phyloP scores from a whole-genome alignment of 805 yeast species.

The Teunomyces lycoperdinae region DNA sequence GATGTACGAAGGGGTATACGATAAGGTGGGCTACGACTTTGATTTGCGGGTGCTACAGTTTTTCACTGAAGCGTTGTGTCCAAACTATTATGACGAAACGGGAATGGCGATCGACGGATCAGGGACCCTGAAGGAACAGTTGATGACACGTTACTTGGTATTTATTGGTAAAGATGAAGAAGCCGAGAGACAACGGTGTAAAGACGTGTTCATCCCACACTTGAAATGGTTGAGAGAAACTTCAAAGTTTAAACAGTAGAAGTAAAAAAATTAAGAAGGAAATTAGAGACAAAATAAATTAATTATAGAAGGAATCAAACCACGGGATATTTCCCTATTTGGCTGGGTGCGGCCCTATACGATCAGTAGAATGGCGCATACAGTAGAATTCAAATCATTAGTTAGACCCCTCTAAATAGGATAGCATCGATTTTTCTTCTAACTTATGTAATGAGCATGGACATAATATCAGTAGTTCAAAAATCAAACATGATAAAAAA shows the following conservation, averaged over 20 bases:
- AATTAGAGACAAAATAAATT: too few relatives aligned
- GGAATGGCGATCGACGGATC: conserved; percentile 28
- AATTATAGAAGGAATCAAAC: too few relatives aligned
- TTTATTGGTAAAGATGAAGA: conserved; percentile 26
- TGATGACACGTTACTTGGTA: conserved; percentile 31
- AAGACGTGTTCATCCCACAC: conserved; percentile 39
- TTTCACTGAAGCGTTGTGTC: conserved; percentile 39
- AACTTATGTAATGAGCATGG: too few relatives aligned
- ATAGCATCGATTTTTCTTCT: too few relatives aligned
- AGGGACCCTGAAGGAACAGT: conserved; percentile 20
- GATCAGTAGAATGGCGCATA: too few relatives aligned
- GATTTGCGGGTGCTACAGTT: conserved; percentile 38
- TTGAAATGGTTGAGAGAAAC: conserved; percentile 42
- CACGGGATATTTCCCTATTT: too few relatives aligned
- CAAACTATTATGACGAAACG: conserved; percentile 26
- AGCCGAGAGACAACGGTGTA: conserved; percentile 26
- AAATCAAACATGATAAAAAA: too few relatives aligned
- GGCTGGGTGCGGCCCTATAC: too few relatives aligned
- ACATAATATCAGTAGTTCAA: too few relatives aligned
- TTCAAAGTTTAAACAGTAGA: conserved; percentile 18
- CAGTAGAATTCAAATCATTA: too few relatives aligned
- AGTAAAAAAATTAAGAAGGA: not conserved
- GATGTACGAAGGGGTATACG: conserved; percentile 35
- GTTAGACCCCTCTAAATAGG: too few relatives aligned
- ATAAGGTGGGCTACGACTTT: conserved; percentile 41